Base-by-base conservation (phyloP, 2,329 filamentous ascomycete species). In the Mycogone perniciosa region DNA sequence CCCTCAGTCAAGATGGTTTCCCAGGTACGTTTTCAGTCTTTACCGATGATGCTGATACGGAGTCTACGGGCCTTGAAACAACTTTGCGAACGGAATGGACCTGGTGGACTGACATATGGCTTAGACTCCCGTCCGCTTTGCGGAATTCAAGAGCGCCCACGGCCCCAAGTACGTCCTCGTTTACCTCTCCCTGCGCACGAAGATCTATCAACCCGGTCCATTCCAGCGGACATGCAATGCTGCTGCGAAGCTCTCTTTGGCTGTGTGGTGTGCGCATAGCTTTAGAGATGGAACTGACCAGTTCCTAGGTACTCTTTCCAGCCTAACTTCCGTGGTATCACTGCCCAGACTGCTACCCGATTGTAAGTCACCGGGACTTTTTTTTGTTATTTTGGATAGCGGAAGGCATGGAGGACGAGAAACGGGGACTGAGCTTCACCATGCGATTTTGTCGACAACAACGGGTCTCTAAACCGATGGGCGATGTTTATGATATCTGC, bases 141-240 rank as follows among this genome's bases (percentile, higher is more conserved):
- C 68, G 55, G 60, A 67, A 56, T 85, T 82, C 76, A 77, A 76
- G 71, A 84, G 80, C 71, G 72, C 76, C 59, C 84, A 81, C 66
- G 82, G 80, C 65, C 82, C 82, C 48, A 85, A 83, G 82, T 85
- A 80, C 71, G 67, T 66, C 54, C 34, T 35, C 29, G 37, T 31
- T 20, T 20, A 20, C 20, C 20, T 20, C 20, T 20, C 31, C n/a
- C 30, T 37, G 34, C 34, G 20, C 20, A 20, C 20, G 20, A 20
- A 20, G 20, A 20, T 20, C 3, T 20, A 20, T 20, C 20, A 20
- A 20, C 20, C 3, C 20, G 20, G 20, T 20, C 20, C 2, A 20
- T 20, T 20, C 20, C 20, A 20, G 20, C 3, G 20, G 20, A 20
- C 20, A 20, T 20, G 20, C 20, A 20, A 20, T 20, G 20, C 20